phyloP scores from a whole-genome alignment of 2,329 filamentous ascomycete species.

The Paecilomyces fulvus region DNA sequence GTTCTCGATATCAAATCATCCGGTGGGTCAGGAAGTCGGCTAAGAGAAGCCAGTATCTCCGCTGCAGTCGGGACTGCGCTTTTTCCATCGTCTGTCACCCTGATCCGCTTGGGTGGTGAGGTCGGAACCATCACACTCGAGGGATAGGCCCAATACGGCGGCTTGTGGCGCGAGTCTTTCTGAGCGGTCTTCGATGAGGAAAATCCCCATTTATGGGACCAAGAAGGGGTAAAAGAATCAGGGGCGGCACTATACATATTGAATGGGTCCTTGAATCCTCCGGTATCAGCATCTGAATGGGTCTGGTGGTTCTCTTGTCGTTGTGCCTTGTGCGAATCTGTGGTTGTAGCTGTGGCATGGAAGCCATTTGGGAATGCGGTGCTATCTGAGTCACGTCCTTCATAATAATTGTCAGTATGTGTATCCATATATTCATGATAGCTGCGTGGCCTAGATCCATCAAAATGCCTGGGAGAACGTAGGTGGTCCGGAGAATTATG shows the following conservation, averaged over 20 bases:
- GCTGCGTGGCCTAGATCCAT: constrained; percentile 9
- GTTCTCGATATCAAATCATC: not conserved
- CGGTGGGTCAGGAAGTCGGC: not conserved
- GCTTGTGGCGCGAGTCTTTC: constrained; percentile 7
- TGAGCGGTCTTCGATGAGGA: constrained; percentile 2
- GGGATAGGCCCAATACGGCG: constrained; percentile 18
- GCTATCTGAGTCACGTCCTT: constrained; percentile 25
- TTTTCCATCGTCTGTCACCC: not conserved
- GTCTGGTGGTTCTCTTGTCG: not conserved
- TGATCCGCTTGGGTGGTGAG: constrained; percentile 4
- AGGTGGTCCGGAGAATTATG: constrained; percentile 5
- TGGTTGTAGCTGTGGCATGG: not conserved
- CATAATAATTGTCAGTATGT: constrained; percentile 16
- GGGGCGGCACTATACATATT: constrained; percentile 11
- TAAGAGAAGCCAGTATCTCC: not conserved
- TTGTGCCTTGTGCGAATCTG: constrained; percentile 2
- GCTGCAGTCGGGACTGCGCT: not conserved
- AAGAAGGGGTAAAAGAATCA: constrained; percentile 6
- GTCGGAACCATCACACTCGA: constrained; percentile 13
- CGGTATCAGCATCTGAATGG: not conserved
- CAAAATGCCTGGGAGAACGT: constrained; percentile 8
- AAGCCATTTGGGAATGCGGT: not conserved
- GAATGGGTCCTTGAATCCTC: not conserved
- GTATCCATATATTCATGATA: constrained; percentile 12
- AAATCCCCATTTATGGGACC: constrained; percentile 12